Evolutionary conservation across 2,329 filamentous ascomycete genomes (phyloP), one percentile per base, ranked within the genome.

Genomic region (Cladophialophora carrionii): DNA sequence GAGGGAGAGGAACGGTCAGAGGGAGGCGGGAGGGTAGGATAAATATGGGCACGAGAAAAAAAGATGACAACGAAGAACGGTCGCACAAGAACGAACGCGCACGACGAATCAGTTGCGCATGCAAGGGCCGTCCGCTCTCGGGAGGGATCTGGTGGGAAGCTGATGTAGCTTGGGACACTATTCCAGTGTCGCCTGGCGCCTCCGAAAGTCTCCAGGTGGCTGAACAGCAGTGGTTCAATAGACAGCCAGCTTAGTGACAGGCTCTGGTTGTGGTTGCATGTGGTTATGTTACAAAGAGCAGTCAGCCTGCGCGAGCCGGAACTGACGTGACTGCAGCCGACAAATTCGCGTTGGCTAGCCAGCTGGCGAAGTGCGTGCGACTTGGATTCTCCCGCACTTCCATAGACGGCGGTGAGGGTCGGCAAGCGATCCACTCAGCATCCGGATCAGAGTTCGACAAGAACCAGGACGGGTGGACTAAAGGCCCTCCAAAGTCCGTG

Each of bases 81-180:
- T 68, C 54, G 68, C 62, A 68, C 68, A 64, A 66, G 68, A 65
- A 60, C 57, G 63, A 59, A 43, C 56, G 62, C 57, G 68, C 63
- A 68, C 62, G 63, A 63, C 65, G 68, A 69, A 69, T 69, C 68
- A 68, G 65, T 69, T 51, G 55, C 49, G 68, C 65, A 69, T 69
- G 65, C 67, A 67, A 66, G 66, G 66, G 66, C 46, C 66, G 60
- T 57, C 64, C 67, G 62, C 64, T 49, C 62, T 60, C 54, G 62
- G 64, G 54, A 66, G 61, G 67, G 64, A 69, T 64, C 57, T 68
- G 66, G 67, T 69, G 67, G 65, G 65, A 67, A 60, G 63, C 60
- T 57, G 55, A 34, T 60, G 63, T 48, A 63, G 62, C 53, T 62
- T 59, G 59, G 56, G 55, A 46, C 54, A 64, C 67, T 66, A 68